phyloP scores from a whole-genome alignment of 805 yeast genomes.

The Kluyveromyces nonfermentans region DNA sequence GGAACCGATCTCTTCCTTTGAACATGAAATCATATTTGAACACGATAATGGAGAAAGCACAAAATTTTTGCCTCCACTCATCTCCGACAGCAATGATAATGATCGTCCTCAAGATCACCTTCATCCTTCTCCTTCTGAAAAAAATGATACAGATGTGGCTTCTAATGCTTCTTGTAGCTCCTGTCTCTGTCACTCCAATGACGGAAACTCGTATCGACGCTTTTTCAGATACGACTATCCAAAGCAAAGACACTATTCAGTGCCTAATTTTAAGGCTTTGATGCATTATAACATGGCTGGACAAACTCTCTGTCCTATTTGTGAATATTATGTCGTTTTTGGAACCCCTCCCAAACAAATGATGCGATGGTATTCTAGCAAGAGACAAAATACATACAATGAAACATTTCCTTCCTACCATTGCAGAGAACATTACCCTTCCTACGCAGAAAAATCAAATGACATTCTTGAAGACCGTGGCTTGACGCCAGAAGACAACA shows the following conservation, averaged over 20 bases:
- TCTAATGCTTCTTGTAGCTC: neutral
- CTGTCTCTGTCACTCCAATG: neutral
- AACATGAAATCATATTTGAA: constrained; percentile 3
- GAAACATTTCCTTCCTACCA: neutral
- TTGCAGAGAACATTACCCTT: neutral
- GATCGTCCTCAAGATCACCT: too few species aligned
- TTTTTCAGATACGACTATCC: neutral
- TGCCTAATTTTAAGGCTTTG: constrained; percentile 1
- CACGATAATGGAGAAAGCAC: constrained; percentile 2
- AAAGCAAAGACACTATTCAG: neutral
- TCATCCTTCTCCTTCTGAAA: neutral
- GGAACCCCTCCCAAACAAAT: constrained; percentile 42
- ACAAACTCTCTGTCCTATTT: constrained; percentile 34
- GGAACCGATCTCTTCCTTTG: neutral
- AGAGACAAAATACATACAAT: neutral
- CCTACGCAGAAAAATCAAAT: neutral
- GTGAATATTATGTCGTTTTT: constrained; percentile 44
- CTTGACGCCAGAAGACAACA: neutral
- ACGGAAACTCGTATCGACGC: neutral
- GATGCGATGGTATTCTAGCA: constrained; percentile 33
- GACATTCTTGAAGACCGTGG: neutral
- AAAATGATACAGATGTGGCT: neutral
- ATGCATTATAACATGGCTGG: constrained; percentile 1
- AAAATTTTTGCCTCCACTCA: neutral
- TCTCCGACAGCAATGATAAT: neutral